phyloP scores from a whole-genome alignment of 495 filamentous ascomycete species.

The Achaetomiella virescens region DNA sequence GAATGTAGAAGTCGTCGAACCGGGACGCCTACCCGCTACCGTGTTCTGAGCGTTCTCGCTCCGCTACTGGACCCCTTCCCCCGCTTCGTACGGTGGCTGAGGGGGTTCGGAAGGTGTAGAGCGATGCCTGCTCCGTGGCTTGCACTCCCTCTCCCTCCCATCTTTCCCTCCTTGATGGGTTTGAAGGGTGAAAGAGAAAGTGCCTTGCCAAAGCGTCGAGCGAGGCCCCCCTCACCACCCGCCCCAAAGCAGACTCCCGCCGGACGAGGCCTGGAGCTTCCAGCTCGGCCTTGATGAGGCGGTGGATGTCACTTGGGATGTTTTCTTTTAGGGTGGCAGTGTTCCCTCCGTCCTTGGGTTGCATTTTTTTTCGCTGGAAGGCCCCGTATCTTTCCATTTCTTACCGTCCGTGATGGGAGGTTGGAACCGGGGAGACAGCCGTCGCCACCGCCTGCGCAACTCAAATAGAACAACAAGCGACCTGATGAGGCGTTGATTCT shows the following conservation, averaged over 20 bases:
- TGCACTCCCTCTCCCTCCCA: not conserved
- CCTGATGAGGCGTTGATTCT: constrained; percentile 13
- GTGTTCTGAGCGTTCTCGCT: constrained; percentile 13
- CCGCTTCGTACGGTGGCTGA: too few species aligned
- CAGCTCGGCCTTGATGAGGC: constrained; percentile 10
- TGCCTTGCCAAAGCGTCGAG: not conserved
- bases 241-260: constrained; percentile 15
- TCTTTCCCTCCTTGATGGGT: not conserved
- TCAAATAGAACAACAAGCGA: not conserved
- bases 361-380: constrained; percentile 4
- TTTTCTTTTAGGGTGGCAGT: not conserved
- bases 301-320: constrained; percentile 4
- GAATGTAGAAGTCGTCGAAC: constrained; percentile 13
- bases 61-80: not conserved
- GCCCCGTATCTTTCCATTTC: not conserved
- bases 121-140: not conserved
- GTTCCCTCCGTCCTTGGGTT: constrained; percentile 7
- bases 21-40: constrained; percentile 4
- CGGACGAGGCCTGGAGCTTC: constrained; percentile 13
- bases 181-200: not conserved
- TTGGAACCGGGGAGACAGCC: not conserved
- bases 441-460: not conserved
- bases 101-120: too few species aligned
- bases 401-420: not conserved
- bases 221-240: not conserved